phyloP scores from a whole-genome alignment of 768 basidiomycete species.

The Mycena vitilis region DNA sequence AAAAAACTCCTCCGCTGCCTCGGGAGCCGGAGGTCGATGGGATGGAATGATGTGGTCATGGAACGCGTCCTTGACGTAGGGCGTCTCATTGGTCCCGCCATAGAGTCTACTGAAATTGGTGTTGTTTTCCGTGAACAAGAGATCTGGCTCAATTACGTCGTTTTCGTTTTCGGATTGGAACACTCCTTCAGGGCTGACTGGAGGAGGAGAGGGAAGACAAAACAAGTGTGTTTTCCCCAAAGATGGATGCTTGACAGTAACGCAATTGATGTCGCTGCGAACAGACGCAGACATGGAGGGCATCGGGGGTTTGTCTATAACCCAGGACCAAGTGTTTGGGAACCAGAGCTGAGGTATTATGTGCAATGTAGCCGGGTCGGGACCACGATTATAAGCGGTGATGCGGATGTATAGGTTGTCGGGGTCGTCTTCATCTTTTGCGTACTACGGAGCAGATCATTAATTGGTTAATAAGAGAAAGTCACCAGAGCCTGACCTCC shows the following conservation, averaged over 20 bases:
- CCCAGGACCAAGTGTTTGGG: conserved; percentile 99
- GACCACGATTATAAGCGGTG: conserved; percentile 96
- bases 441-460: conserved; percentile 70
- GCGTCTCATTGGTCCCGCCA: conserved; percentile 83
- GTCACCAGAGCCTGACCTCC: conserved; percentile 69
- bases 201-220: conserved; percentile 92
- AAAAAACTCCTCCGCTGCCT: conserved; percentile 60
- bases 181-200: conserved; percentile 79
- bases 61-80: conserved; percentile 96
- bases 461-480: conserved; percentile 16
- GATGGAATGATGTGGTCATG: conserved; percentile 95
- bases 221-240: conserved; percentile 86
- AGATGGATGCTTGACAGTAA: conserved; percentile 79
- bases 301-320: conserved; percentile 70
- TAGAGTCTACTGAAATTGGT: conserved; percentile 95
- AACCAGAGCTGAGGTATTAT: conserved; percentile 97
- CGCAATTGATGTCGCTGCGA: conserved; percentile 64
- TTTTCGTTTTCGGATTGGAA: conserved; percentile 72
- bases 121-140: conserved; percentile 97
- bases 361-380: conserved; percentile 93
- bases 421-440: conserved; percentile 94
- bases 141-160: conserved; percentile 81
- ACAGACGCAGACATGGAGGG: conserved; percentile 69
- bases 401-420: conserved; percentile 93
- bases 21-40: conserved; percentile 74